phyloP scores from a whole-genome alignment of 208 protist species.

The Crithidia acanthocephali region DNA sequence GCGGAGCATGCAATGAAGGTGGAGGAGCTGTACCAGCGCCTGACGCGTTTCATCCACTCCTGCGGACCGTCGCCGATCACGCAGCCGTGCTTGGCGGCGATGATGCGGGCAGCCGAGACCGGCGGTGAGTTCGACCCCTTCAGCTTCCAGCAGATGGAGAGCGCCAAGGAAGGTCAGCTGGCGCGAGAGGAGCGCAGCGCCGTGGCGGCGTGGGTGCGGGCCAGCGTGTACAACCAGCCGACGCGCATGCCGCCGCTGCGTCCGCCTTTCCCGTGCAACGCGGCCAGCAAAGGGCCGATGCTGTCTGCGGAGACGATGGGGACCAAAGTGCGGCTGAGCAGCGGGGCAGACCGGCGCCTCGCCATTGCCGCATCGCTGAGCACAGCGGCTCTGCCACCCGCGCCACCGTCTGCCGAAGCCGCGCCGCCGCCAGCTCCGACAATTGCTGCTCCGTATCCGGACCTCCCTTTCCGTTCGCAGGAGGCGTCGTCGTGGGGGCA shows the following conservation, averaged over 20 bases:
- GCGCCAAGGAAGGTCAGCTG: constrained; percentile 20
- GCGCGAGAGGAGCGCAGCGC: constrained; percentile 31
- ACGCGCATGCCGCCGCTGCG: constrained; percentile 40
- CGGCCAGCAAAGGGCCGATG: constrained; percentile 27
- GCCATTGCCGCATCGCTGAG: background rate
- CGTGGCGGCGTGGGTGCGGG: constrained; percentile 41
- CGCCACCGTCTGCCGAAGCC: background rate
- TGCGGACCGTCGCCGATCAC: constrained; percentile 30
- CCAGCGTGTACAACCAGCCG: constrained; percentile 46
- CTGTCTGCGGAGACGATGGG: constrained; percentile 28
- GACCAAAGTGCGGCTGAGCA: constrained; percentile 25
- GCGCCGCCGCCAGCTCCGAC: background rate
- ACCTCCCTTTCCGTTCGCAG: background rate
- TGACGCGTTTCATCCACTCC: constrained; percentile 22
- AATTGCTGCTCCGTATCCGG: constrained; percentile 5
- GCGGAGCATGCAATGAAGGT: constrained; percentile 26
- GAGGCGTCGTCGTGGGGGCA: background rate
- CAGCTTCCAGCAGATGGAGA: constrained; percentile 30
- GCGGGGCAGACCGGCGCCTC: constrained; percentile 4
- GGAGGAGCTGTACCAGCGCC: constrained; percentile 29
- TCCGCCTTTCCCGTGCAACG: constrained; percentile 24
- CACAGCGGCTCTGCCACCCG: background rate
- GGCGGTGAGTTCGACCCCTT: constrained; percentile 29
- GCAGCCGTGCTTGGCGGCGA: constrained; percentile 29
- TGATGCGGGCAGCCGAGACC: constrained; percentile 35